phyloP scores from a whole-genome alignment of 345 rosid genomes.

The Arabidopsis thaliana region DNA sequence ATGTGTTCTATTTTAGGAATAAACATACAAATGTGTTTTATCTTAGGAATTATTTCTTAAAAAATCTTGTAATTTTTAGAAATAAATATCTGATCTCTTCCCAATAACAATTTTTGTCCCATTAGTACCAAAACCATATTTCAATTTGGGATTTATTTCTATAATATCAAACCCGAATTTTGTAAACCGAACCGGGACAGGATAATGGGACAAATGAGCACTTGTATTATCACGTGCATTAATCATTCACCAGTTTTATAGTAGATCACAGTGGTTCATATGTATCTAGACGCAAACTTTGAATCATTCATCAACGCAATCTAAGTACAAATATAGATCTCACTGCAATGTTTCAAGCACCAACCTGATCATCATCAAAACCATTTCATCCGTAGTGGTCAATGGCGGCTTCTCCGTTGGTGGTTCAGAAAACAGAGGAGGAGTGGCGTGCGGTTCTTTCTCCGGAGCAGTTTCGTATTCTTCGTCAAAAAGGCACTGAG shows the following conservation, averaged over 20 bases:
- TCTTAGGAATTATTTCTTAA: no score
- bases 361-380: background rate
- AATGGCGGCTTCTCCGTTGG: constrained; percentile 61
- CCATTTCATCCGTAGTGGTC: background rate
- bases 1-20: no score
- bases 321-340: background rate
- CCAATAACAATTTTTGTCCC: background rate
- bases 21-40: no score
- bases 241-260: background rate
- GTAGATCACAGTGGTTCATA: background rate
- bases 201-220: background rate
- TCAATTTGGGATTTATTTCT: background rate
- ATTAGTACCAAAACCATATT: background rate
- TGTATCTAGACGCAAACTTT: background rate
- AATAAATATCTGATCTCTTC: no score
- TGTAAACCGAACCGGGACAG: background rate
- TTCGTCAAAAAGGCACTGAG: constrained; percentile 86
- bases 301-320: background rate
- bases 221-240: background rate
- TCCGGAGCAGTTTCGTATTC: constrained; percentile 75
- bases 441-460: constrained; percentile 85
- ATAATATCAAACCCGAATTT: background rate
- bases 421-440: constrained; percentile 65
- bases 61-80: background rate
- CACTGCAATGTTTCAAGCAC: background rate